These are phyloP conservation scores for Ogataea paradorogensis DNA, from an alignment of 805 yeast genomes.

Conservation along the genomic window DNA sequence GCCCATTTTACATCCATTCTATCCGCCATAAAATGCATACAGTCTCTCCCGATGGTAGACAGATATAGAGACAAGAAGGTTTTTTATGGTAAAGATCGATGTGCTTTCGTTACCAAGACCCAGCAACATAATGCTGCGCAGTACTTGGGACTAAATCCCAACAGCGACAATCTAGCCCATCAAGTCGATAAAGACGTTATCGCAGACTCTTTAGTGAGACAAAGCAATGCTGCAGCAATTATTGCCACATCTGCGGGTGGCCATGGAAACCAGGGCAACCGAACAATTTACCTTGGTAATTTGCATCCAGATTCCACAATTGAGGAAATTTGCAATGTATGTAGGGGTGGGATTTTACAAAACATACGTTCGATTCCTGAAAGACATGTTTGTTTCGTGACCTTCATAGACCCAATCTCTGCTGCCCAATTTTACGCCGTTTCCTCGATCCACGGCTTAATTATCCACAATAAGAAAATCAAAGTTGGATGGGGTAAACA, in stretches of 20 bases:
- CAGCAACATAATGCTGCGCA: constrained; percentile 98
- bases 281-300: constrained; percentile 90
- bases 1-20: constrained; percentile 84
- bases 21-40: constrained; percentile 83
- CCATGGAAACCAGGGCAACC: constrained; percentile 83
- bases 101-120: constrained; percentile 90
- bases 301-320: constrained; percentile 83
- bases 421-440: constrained; percentile 97
- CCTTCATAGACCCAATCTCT: constrained; percentile 94
- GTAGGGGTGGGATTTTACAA: constrained; percentile 91
- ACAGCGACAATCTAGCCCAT: constrained; percentile 75
- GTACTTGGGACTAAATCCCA: constrained; percentile 86
- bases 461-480: constrained; percentile 80
- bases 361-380: constrained; percentile 76
- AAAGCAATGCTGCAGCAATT: constrained; percentile 96
- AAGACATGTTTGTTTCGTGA: constrained; percentile 89
- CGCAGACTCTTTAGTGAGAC: constrained; percentile 80
- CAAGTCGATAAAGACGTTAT: constrained; percentile 52
- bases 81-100: constrained; percentile 90
- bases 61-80: constrained; percentile 77
- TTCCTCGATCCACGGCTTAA: constrained; percentile 85
- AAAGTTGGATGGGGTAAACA: constrained; percentile 98
- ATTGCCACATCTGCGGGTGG: constrained; percentile 96
- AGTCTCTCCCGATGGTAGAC: constrained; percentile 62
- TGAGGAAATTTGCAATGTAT: constrained; percentile 94